phyloP scores from a whole-genome alignment of 2,329 filamentous ascomycete genomes.

The Bipolaris cookei region DNA sequence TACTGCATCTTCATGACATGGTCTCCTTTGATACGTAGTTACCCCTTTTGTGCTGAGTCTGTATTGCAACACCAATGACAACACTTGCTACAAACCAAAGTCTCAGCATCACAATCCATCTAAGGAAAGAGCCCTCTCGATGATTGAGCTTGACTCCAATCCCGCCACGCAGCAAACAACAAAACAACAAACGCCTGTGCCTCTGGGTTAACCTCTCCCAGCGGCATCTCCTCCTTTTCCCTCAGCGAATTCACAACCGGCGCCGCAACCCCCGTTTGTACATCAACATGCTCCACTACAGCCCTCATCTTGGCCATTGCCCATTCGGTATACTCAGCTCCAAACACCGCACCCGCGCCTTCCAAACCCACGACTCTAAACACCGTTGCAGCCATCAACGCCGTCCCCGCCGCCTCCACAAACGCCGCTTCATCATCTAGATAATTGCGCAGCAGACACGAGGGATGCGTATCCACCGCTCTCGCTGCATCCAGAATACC shows the following conservation, averaged over 20 bases:
- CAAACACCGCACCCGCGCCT: conserved; percentile 33
- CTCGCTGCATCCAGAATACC: conserved; percentile 49
- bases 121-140: neutral
- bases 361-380: conserved; percentile 52
- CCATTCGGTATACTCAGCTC: conserved; percentile 50
- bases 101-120: too few relatives aligned
- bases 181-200: conserved; percentile 55
- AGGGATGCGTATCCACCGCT: conserved; percentile 41
- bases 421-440: conserved; percentile 54
- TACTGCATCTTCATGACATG: too few relatives aligned
- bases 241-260: conserved; percentile 54
- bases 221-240: conserved; percentile 40
- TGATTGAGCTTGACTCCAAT: conserved; percentile 32
- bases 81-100: too few relatives aligned
- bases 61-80: too few relatives aligned
- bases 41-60: too few relatives aligned
- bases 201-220: conserved; percentile 48
- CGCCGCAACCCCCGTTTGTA: conserved; percentile 45
- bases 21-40: too few relatives aligned
- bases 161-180: conserved; percentile 53
- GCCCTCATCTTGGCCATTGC: conserved; percentile 51
- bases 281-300: conserved; percentile 47
- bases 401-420: conserved; percentile 58
- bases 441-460: conserved; percentile 56
- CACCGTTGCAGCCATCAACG: conserved; percentile 53